Conservation (phyloP, 768 basidiomycete species). For the Suillus placidus region DNA sequence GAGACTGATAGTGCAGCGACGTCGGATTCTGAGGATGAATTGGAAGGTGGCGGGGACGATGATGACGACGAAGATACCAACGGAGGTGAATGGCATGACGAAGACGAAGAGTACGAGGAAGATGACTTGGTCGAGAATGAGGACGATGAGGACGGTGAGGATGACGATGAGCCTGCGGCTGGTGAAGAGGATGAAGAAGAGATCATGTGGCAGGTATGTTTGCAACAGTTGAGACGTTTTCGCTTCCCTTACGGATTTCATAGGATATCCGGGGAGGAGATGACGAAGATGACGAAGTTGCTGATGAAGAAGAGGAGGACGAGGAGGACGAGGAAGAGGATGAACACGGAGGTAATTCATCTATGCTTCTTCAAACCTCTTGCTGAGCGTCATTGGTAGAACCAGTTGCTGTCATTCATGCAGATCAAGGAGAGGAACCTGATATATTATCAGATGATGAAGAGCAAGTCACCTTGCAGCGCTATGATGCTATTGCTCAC, state of each 20-base stretch:
- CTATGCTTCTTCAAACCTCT: neutral
- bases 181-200: slow-evolving; percentile 52
- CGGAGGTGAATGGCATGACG: slow-evolving; percentile 64
- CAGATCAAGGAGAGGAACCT: slow-evolving; percentile 62
- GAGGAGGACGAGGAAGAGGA: slow-evolving; percentile 68
- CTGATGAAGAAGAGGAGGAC: slow-evolving; percentile 51
- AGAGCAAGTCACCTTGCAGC: slow-evolving; percentile 45
- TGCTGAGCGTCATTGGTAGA: slow-evolving; percentile 31
- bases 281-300: slow-evolving; percentile 40
- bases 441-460: slow-evolving; percentile 69
- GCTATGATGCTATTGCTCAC: slow-evolving; percentile 19
- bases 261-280: slow-evolving; percentile 57
- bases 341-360: slow-evolving; percentile 32
- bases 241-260: neutral
- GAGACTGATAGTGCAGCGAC: slow-evolving; percentile 83
- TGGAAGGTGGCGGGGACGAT: slow-evolving; percentile 63
- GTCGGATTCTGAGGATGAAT: slow-evolving; percentile 72
- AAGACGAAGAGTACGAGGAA: slow-evolving; percentile 57
- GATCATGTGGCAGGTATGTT: slow-evolving; percentile 60
- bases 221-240: neutral
- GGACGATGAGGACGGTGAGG: slow-evolving; percentile 50
- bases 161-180: slow-evolving; percentile 54
- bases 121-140: slow-evolving; percentile 66
- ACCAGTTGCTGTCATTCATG: slow-evolving; percentile 61
- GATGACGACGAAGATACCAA: slow-evolving; percentile 52